Evolutionary conservation across 768 basidiomycete genomes (phyloP).

Genomic region (Lactarius hatsudake): DNA sequence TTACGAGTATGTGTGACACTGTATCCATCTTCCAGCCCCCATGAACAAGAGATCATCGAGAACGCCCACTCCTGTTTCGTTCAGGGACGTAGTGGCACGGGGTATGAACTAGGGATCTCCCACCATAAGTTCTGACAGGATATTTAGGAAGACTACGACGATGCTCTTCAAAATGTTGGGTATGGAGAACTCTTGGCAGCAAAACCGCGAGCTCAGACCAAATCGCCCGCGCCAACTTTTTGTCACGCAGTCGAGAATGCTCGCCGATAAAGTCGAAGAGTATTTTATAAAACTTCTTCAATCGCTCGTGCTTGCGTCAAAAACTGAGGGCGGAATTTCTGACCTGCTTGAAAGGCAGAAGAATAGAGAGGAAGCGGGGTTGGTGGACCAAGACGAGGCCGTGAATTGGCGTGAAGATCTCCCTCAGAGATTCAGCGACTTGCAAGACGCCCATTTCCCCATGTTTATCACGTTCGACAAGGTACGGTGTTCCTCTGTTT

Average conservation of each 20-base stretch:
- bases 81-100: constrained; percentile 63
- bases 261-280: constrained; percentile 67
- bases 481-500: constrained; percentile 36
- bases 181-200: constrained; percentile 53
- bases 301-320: constrained; percentile 41
- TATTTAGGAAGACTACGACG: constrained; percentile 64
- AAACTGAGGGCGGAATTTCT: constrained; percentile 41
- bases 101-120: constrained; percentile 39
- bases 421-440: constrained; percentile 52
- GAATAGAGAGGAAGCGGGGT: constrained; percentile 29
- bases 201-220: constrained; percentile 42
- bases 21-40: constrained; percentile 9
- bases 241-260: constrained; percentile 64
- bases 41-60: constrained; percentile 27
- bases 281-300: constrained; percentile 55
- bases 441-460: constrained; percentile 63
- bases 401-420: constrained; percentile 43
- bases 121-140: background rate
- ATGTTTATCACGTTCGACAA: constrained; percentile 66
- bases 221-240: constrained; percentile 56
- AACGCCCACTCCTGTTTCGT: constrained; percentile 24
- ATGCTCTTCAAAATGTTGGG: constrained; percentile 77
- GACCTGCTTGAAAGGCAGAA: constrained; percentile 27
- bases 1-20: background rate
- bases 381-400: constrained; percentile 47